Conservation (phyloP, 495 filamentous ascomycete species). For the Penicillium simplicissimum region DNA sequence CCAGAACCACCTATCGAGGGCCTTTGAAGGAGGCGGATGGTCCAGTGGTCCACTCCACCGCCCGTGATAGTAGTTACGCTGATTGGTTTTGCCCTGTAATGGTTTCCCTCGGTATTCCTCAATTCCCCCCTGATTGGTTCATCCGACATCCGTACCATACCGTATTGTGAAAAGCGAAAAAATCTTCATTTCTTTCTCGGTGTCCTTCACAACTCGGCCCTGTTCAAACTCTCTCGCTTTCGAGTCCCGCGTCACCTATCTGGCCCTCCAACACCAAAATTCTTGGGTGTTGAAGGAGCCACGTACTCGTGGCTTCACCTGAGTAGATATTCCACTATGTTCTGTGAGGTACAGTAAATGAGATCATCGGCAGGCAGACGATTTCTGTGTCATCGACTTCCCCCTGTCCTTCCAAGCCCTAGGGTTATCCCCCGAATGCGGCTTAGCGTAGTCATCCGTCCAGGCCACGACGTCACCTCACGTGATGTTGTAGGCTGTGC, state of each 20-base stretch:
- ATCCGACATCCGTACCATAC: constrained; percentile 3
- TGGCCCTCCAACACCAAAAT: not conserved
- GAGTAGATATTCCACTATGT: not conserved
- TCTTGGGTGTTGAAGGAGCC: no score
- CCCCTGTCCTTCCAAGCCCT: constrained; percentile 5
- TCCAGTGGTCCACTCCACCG: constrained; percentile 32
- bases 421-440: constrained; percentile 13
- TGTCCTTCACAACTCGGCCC: not conserved
- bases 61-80: constrained; percentile 37
- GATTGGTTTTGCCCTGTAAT: constrained; percentile 31
- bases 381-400: constrained; percentile 12
- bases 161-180: constrained; percentile 8
- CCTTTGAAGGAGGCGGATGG: not conserved
- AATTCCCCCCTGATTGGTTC: not conserved
- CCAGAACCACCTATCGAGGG: no score
- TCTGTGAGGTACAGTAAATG: constrained; percentile 16
- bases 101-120: not conserved
- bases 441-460: constrained; percentile 12
- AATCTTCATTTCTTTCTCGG: constrained; percentile 8
- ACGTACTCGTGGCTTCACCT: not conserved
- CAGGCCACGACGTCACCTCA: constrained; percentile 12
- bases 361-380: constrained; percentile 5
- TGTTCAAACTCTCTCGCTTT: not conserved
- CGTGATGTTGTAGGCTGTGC: not conserved
- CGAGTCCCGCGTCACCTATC: not conserved